Evolutionary conservation across 352 stramenopile genomes (phyloP).

Genomic region (Phytophthora quininea): DNA sequence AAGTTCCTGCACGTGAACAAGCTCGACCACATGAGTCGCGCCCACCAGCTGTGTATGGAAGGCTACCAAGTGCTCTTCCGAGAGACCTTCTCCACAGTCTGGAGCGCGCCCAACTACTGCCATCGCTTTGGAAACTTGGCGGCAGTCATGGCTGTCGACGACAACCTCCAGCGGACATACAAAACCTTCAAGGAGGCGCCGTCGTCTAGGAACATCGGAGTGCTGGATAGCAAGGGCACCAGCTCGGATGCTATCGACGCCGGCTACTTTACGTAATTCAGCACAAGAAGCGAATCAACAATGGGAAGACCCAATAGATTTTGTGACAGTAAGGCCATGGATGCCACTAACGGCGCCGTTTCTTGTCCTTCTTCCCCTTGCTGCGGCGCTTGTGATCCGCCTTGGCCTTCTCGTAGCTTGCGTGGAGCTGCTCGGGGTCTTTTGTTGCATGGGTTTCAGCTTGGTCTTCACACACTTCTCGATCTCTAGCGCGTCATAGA

Average conservation of each 20-base stretch:
- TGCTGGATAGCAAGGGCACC: slow-evolving; percentile 70
- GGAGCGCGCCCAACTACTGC: slow-evolving; percentile 89
- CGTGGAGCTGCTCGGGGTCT: slow-evolving; percentile 61
- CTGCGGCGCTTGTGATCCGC: slow-evolving; percentile 81
- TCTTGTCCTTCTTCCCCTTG: slow-evolving; percentile 83
- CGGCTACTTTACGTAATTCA: slow-evolving; percentile 82
- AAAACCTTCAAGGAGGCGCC: slow-evolving; percentile 87
- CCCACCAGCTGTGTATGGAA: slow-evolving; percentile 89
- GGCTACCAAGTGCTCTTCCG: slow-evolving; percentile 80
- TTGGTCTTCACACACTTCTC: slow-evolving; percentile 85
- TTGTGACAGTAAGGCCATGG: slow-evolving; percentile 37
- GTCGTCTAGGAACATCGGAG: slow-evolving; percentile 67
- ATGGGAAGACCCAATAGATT: slow-evolving; percentile 33
- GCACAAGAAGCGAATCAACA: slow-evolving; percentile 7
- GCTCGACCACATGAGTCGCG: slow-evolving; percentile 77
- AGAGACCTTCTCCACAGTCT: slow-evolving; percentile 84
- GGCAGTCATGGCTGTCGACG: slow-evolving; percentile 73
- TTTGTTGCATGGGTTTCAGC: slow-evolving; percentile 70
- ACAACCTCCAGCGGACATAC: slow-evolving; percentile 75
- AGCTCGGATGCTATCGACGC: slow-evolving; percentile 84
- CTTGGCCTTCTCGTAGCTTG: slow-evolving; percentile 78
- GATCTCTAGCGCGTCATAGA: slow-evolving; percentile 84
- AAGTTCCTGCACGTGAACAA: slow-evolving; percentile 87
- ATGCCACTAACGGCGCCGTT: slow-evolving; percentile 54
- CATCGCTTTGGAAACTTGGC: slow-evolving; percentile 84